Base-by-base conservation (phyloP, 164 flowering plant genomes). In the Buxus sempervirens region DNA sequence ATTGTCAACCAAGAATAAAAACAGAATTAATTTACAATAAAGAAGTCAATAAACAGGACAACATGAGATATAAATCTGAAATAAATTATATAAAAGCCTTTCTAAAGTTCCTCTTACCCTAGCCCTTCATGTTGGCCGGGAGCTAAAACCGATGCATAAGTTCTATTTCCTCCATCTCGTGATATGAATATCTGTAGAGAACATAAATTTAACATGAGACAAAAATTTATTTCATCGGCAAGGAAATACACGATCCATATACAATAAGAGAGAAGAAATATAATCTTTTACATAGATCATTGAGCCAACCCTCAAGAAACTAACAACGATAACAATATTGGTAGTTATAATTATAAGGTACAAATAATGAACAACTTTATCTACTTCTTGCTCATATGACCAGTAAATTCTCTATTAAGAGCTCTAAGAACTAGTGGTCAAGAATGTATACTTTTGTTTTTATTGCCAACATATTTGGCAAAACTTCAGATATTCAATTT, bases 71-170 rank as follows among this genome's bases (percentile, higher is more conserved):
- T 28, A 32, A 22, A 15, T 20, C 25, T 23, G 14, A 54, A 38
- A 38, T 9, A 62, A 19, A 54, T 53, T 19, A 23, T 9, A 9
- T 5, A 5, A 36, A 49, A 59, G 4, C n/a, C 32, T 24, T 13
- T 24, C n/a, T 4, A 58, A 64, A 32, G n/a, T 38, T 45, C 42
- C 63, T 38, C 96, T 79, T 86, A 96, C 98, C 96, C 93, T 72
- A 91, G 70, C 2, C 93, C 97, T 82, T 93, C 98, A 79, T 93
- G 97, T 64, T 87, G 91, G 3, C 99, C 99, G 41, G 98, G 99
- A 67, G 97, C 88, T 80, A 96, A 82, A 64, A 96, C 99, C 12
- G 99, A 90, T 65, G 99, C 88, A 76, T 85, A 96, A 21, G 74
- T 90, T 80, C 90, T 96, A 76, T 80, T 84, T 59, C 91, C 95